Conservation (phyloP, 2,329 filamentous ascomycete species). For the Hypoxylon sp. region DNA sequence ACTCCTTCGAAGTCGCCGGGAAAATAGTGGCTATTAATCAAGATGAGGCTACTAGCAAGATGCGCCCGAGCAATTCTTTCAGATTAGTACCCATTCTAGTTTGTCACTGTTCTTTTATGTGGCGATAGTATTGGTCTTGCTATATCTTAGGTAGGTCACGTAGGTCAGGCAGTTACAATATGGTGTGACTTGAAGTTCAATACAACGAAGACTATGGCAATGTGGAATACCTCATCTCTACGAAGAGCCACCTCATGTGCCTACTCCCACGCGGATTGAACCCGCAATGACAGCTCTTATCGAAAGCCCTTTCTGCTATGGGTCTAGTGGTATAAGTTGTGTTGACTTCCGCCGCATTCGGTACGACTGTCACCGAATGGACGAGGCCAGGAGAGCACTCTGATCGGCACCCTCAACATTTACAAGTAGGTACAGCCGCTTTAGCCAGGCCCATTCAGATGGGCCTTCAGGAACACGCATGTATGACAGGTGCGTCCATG, state of each 20-base stretch:
- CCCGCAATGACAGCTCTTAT: conserved; percentile 7
- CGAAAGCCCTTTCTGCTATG: too few species aligned
- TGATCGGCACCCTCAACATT: conserved; percentile 3
- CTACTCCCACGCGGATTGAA: not conserved
- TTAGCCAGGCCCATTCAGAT: not conserved
- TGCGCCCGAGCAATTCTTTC: not conserved
- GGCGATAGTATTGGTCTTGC: not conserved
- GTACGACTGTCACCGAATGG: conserved; percentile 1
- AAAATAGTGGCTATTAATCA: not conserved
- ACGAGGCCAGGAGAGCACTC: not conserved
- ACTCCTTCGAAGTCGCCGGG: not conserved
- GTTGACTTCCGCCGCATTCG: not conserved
- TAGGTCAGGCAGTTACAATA: too few species aligned
- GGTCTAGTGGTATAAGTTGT: too few species aligned
- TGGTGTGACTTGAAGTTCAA: too few species aligned
- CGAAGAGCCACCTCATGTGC: conserved; percentile 2
- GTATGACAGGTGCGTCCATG: too few species aligned
- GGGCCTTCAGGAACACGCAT: not conserved
- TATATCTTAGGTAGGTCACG: too few species aligned
- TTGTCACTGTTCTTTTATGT: not conserved
- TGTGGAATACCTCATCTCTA: not conserved
- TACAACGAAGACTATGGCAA: too few species aligned
- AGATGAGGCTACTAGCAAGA: not conserved
- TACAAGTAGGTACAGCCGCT: too few species aligned
- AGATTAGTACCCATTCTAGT: not conserved